Percentiles rank a stretch among this genome's conserved stretches.
These are phyloP conservation scores for Globisporangium uncinulatum DNA, from an alignment of 352 stramenopile genomes.

Conservation along the genomic window DNA sequence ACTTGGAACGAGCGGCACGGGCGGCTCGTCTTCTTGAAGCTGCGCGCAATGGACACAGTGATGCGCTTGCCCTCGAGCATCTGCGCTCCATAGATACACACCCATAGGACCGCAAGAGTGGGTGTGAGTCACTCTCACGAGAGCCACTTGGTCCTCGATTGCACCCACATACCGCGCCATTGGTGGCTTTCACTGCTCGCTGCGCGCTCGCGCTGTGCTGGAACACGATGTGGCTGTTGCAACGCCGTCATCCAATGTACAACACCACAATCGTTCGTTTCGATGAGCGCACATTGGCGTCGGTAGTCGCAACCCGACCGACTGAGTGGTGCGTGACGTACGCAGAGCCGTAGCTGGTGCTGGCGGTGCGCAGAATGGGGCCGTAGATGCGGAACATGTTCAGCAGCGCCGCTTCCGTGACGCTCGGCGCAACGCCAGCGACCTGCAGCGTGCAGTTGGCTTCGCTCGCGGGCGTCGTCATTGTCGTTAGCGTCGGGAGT, in stretches of 20 bases:
- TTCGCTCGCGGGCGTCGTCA: slow-evolving; percentile 7
- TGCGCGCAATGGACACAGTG: slow-evolving; percentile 30
- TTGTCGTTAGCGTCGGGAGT: not conserved
- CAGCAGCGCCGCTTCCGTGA: slow-evolving; percentile 34
- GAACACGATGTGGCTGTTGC: slow-evolving; percentile 39
- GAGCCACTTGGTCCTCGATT: not conserved
- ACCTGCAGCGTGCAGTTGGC: slow-evolving; percentile 27
- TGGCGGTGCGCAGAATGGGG: slow-evolving; percentile 40
- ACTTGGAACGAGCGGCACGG: slow-evolving; percentile 50
- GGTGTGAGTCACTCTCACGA: too few species aligned
- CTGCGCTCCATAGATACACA: slow-evolving; percentile 2
- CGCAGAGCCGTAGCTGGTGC: slow-evolving; percentile 44
- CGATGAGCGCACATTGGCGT: too few species aligned
- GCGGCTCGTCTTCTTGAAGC: slow-evolving; percentile 30
- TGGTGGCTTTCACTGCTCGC: slow-evolving; percentile 34
- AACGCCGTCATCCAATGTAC: too few species aligned
- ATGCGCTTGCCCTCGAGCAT: slow-evolving; percentile 49
- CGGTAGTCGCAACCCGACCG: too few species aligned
- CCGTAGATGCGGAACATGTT: slow-evolving; percentile 61
- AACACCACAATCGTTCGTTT: too few species aligned
- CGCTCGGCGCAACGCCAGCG: slow-evolving; percentile 34
- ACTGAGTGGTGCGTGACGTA: too few species aligned
- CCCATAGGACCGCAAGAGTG: too few species aligned
- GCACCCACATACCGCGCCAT: slow-evolving; percentile 29
- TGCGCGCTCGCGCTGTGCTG: slow-evolving; percentile 17